Evolutionary conservation across 1,284 basidiomycete species (phyloP), one percentile per base, ranked within the genome.

Genomic region (Volvariella volvacea): DNA sequence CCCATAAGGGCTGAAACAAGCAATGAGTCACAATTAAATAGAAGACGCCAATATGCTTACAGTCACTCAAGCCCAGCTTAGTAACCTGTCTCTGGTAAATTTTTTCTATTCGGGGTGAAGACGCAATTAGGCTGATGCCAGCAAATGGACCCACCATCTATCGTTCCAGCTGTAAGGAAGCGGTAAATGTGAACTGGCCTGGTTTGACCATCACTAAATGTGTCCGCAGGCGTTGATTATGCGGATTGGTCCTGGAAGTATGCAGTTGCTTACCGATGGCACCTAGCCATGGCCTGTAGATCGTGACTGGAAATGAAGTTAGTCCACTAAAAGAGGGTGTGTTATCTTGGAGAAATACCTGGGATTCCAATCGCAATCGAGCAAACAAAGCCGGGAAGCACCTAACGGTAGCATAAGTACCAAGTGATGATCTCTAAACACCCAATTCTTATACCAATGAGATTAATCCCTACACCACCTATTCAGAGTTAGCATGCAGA

Each of bases 321-420:
- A n/a, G n/a, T n/a, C n/a, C n/a, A n/a, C n/a, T n/a, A n/a, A n/a
- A n/a, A n/a, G n/a, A n/a, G n/a, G n/a, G n/a, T n/a, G n/a, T n/a
- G n/a, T n/a, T n/a, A n/a, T n/a, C n/a, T n/a, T n/a, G n/a, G n/a
- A n/a, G n/a, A n/a, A 63, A 44, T 42, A 85, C 88, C 86, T 89
- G 37, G 92, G 92, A 63, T 95, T 95, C 92, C 96, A 99, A 59
- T 99, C 95, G 41, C 88, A 92, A 62, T 99, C 95, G 34, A 90
- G 70, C 36, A 89, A 68, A 45, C 90, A 85, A 33, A 97, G 65
- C 33, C 93, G 73, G 8, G 90, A 94, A 8, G 85, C 92, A 22
- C 92, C 88, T 73, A 40, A 3, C 44, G 16, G 7, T 17, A 41
- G 37, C 6, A 22, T 37, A 31, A 43, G 41, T 28, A 22, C 22